These are phyloP conservation scores for Penicillium sp. DNA, from an alignment of 2,329 filamentous ascomycete genomes.

Conservation along the genomic window DNA sequence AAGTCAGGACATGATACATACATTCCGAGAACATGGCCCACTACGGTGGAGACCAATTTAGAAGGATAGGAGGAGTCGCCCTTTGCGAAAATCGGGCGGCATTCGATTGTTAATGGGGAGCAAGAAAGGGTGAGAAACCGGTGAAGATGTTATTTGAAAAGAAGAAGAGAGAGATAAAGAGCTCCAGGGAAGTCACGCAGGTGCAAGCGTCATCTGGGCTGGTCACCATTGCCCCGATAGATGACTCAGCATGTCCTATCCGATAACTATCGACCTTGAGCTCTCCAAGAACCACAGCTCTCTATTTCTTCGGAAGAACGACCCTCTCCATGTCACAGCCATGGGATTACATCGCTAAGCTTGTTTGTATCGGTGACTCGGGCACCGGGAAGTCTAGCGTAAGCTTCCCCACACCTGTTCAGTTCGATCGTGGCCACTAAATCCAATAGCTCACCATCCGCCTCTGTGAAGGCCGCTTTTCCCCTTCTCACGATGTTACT, in stretches of 20 bases:
- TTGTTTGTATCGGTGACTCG: conserved; percentile 95
- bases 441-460: conserved; percentile 76
- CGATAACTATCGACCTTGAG: conserved; percentile 13
- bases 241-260: conserved; percentile 33
- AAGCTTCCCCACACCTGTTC: conserved; percentile 23
- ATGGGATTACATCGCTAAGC: conserved; percentile 99
- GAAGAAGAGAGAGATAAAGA: neutral
- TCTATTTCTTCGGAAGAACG: neutral
- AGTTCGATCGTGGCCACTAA: neutral
- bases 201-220: conserved; percentile 37
- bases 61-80: neutral
- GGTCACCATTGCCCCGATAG: conserved; percentile 30
- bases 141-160: neutral
- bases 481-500: conserved; percentile 90
- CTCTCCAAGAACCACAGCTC: neutral
- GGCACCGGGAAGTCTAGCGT: conserved; percentile 89
- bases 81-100: neutral
- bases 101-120: neutral
- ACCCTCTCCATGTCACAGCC: conserved; percentile 52
- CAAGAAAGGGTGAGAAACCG: neutral
- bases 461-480: conserved; percentile 94
- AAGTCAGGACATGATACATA: conserved; percentile 47
- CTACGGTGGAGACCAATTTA: conserved; percentile 12
- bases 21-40: conserved; percentile 81
- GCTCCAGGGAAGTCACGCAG: conserved; percentile 13